A percentile compares a stretch with the other conserved stretches of the same genome.
These are phyloP conservation scores for Saccharomyces kudriavzevii DNA, from an alignment of 805 yeast genomes.

Conservation along the genomic window DNA sequence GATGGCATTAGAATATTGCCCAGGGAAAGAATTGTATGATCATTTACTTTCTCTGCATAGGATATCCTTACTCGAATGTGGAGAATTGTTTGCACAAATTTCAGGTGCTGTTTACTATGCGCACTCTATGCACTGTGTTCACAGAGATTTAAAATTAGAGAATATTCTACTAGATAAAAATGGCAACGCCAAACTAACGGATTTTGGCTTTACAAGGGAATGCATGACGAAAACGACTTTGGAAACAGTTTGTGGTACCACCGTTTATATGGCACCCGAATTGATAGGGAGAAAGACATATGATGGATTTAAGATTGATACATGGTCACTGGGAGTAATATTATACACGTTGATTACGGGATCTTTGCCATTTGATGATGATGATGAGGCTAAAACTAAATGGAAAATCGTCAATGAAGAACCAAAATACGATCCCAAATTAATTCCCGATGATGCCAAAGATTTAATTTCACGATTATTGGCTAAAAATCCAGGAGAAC, in stretches of 20 bases:
- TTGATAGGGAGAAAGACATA: slow-evolving; percentile 59
- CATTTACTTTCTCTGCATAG: slow-evolving; percentile 47
- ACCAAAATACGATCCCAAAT: slow-evolving; percentile 45
- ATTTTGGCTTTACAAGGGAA: slow-evolving; percentile 91
- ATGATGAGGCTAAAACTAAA: slow-evolving; percentile 55
- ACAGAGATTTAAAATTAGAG: slow-evolving; percentile 78
- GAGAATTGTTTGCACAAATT: slow-evolving; percentile 54
- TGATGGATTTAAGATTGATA: slow-evolving; percentile 73
- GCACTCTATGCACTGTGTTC: slow-evolving; percentile 70
- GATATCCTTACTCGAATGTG: slow-evolving; percentile 43
- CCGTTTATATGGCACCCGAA: slow-evolving; percentile 96
- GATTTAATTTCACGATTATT: slow-evolving; percentile 48
- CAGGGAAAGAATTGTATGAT: slow-evolving; percentile 69
- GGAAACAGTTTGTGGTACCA: slow-evolving; percentile 87
- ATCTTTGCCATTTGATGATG: slow-evolving; percentile 86
- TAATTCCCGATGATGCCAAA: slow-evolving; percentile 42
- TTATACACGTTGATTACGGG: slow-evolving; percentile 79
- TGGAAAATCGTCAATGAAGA: slow-evolving; percentile 53
- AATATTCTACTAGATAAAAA: slow-evolving; percentile 57
- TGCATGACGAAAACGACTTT: slow-evolving; percentile 47
- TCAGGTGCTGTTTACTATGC: slow-evolving; percentile 55
- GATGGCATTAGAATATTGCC: slow-evolving; percentile 86
- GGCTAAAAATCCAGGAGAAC: slow-evolving; percentile 51
- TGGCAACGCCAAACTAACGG: slow-evolving; percentile 67
- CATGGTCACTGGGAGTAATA: slow-evolving; percentile 89